phyloP scores from a whole-genome alignment of 208 protist species.

The Wallacemonas sp. region DNA sequence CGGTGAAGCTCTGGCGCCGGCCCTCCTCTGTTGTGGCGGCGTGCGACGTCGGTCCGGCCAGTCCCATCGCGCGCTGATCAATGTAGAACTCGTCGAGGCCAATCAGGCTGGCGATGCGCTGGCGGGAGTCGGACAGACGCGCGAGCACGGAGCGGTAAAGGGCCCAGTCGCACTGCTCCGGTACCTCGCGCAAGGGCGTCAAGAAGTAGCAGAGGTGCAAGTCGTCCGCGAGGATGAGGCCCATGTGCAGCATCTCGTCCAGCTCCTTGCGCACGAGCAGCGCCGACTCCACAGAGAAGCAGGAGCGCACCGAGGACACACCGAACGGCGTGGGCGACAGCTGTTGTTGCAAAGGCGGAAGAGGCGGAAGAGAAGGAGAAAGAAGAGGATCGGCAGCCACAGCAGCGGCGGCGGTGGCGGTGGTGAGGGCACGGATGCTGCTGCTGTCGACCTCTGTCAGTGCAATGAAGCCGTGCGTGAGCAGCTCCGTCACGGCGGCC shows the following conservation, averaged over 20 bases:
- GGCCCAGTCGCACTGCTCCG: conserved; percentile 69
- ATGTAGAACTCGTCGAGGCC: conserved; percentile 81
- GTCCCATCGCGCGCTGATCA: conserved; percentile 68
- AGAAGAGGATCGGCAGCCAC: too few relatives aligned
- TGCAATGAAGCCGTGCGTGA: conserved; percentile 1
- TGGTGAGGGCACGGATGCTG: not conserved
- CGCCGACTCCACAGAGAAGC: conserved; percentile 83
- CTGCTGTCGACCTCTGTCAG: not conserved
- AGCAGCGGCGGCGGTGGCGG: not conserved
- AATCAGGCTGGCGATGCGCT: conserved; percentile 77
- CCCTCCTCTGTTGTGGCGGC: conserved; percentile 30
- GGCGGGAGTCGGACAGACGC: conserved; percentile 62
- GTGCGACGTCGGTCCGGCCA: conserved; percentile 21
- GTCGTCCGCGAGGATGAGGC: conserved; percentile 87
- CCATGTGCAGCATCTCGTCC: conserved; percentile 59
- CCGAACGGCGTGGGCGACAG: conserved; percentile 71
- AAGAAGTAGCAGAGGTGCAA: conserved; percentile 91
- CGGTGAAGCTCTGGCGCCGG: conserved; percentile 54
- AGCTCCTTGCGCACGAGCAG: conserved; percentile 69
- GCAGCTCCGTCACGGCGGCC: not conserved
- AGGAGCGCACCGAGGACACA: conserved; percentile 71
- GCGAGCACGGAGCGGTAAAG: conserved; percentile 64
- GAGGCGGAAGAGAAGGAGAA: too few relatives aligned
- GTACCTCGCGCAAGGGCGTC: conserved; percentile 82
- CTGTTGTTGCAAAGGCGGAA: not conserved